phyloP scores from a whole-genome alignment of 2,329 filamentous ascomycete species.

The Fusarium tjaetaba region DNA sequence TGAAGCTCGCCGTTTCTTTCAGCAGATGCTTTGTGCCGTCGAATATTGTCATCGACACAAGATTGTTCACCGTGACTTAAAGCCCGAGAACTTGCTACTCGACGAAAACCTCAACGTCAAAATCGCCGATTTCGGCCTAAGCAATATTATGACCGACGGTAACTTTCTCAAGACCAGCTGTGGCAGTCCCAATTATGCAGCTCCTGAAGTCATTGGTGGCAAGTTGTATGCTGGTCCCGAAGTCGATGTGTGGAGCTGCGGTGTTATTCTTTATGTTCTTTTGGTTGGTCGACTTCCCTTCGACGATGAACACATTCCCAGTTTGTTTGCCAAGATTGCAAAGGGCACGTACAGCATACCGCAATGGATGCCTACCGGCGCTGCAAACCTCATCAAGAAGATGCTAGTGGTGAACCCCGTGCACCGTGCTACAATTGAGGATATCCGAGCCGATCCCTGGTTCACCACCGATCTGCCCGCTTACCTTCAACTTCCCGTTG shows the following conservation, averaged over 20 bases:
- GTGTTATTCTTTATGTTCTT: constrained; percentile 88
- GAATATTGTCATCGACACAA: constrained; percentile 99
- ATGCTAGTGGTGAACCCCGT: constrained; percentile 97
- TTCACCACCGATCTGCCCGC: constrained; percentile 86
- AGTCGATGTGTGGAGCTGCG: constrained; percentile 98
- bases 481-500: constrained; percentile 86
- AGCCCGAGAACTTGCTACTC: constrained; percentile 94
- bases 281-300: constrained; percentile 88
- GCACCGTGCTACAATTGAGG: constrained; percentile 90
- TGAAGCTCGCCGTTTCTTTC: constrained; percentile 97
- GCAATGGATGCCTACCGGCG: constrained; percentile 87
- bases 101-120: constrained; percentile 98
- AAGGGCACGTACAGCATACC: constrained; percentile 94
- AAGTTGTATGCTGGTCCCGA: constrained; percentile 98
- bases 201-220: constrained; percentile 96
- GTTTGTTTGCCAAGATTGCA: constrained; percentile 96
- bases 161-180: constrained; percentile 99
- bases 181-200: constrained; percentile 97
- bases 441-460: constrained; percentile 94
- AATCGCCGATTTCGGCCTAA: constrained; percentile 97
- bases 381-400: constrained; percentile 82
- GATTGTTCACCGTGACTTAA: constrained; percentile 96
- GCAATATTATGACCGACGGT: constrained; percentile 99
- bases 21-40: constrained; percentile 98
- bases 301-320: constrained; percentile 98